Base-by-base conservation (phyloP, 352 stramenopile species). In the Pythium volutum region DNA sequence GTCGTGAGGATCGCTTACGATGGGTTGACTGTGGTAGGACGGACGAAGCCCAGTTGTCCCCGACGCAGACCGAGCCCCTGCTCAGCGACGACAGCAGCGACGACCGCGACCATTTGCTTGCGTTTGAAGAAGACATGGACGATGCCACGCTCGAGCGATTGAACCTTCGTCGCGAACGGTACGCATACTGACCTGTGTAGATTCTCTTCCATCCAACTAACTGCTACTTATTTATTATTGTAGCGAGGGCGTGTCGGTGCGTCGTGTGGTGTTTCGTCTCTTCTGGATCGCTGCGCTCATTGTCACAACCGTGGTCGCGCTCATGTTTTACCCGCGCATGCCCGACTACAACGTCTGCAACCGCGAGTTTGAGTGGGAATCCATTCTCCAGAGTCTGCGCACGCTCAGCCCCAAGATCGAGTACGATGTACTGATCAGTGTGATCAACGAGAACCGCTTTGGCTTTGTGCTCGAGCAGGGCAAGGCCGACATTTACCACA, bases 321-420 rank as follows among this genome's bases (percentile, higher is more conserved):
- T 95, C 39, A 95, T 95, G 86, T 95, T 91, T 50, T 95, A 92
- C 65, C 86, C 86, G 9, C 84, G 86, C 25, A 84, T 92, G 60
- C 86, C 86, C 2, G 84, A 95, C 64, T 95, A 95, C 72, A 91
- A 93, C 51, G 84, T 95, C 20, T 95, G 86, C 78, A 95, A 95
- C 42, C 86, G 85, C 16, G 70, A 93, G 64, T 95, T 95, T 62
- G 84, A 95, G 46, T 95, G 86, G 86, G 82, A 89, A 45, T 95
- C 86, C 10, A 91, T 93, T 62, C 60, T 95, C 15, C 73, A 85
- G 53, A 95, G 86, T 45, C 69, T 95, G 42, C 66, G 75, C 45
- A 84, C 73, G 36, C 49, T 93, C 7, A 73, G 89, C 36, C 86
- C 86, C 0, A 91, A 91, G 61, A 88, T 95, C 47, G 69, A 93